These are phyloP conservation scores for Theobroma cacao DNA, from an alignment of 345 rosid species.

Conservation along the genomic window DNA sequence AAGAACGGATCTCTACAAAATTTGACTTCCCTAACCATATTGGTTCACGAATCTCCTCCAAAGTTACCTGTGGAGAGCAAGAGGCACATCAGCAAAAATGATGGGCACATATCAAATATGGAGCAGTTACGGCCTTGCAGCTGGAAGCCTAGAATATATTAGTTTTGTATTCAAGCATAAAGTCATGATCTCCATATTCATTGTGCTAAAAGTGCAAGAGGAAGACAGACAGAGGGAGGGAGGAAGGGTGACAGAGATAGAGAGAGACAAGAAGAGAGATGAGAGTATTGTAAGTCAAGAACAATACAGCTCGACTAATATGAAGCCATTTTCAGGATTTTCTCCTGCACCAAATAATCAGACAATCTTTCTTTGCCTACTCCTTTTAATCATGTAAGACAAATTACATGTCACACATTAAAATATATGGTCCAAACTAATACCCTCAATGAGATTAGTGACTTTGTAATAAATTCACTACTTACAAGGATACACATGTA, in stretches of 20 bases:
- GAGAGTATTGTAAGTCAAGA: neutral
- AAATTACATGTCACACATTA: neutral
- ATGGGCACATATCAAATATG: neutral
- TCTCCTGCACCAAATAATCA: neutral
- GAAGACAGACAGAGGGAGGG: neutral
- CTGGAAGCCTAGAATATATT: neutral
- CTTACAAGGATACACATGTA: neutral
- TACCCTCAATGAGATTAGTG: neutral
- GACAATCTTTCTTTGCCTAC: neutral
- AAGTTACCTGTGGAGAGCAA: conserved; percentile 37
- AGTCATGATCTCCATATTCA: neutral
- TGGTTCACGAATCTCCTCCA: conserved; percentile 38
- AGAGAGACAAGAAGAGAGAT: neutral
- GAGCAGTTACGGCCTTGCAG: neutral
- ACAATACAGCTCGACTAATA: neutral
- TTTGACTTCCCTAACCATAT: conserved; percentile 91
- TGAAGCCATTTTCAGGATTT: neutral
- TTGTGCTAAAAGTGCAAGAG: neutral
- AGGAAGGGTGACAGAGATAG: neutral
- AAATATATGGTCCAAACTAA: neutral
- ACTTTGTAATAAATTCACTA: neutral
- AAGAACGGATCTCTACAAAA: conserved; percentile 88
- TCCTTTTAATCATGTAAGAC: neutral
- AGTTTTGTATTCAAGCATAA: neutral
- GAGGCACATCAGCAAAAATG: conserved; percentile 4